Evolutionary conservation across 192 early-diverging fungal genomes (phyloP), one percentile per base, ranked within the genome.

Genomic region (Backusella australiensis): DNA sequence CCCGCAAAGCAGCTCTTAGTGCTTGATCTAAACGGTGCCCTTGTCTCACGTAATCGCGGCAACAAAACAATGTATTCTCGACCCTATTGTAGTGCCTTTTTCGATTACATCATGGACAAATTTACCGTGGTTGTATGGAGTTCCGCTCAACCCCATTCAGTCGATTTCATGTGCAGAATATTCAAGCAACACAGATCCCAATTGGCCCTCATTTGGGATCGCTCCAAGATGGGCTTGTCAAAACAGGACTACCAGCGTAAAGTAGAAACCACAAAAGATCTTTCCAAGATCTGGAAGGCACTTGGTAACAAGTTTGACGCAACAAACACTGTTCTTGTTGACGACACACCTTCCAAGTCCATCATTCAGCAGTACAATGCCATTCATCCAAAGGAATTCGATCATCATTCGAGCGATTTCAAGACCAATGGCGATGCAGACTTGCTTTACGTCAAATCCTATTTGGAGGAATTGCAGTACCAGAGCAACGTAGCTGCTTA

Each of bases 51-150:
- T 15, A 71, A 21, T 8, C 34, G 29, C n/a, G 75, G 59, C 59
- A 35, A 44, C 41, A 76, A 38, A 19, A 59, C 66, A 0, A 78
- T 85, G 44, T 67, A 69, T 26, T 49, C 76, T 1, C 86, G 93
- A 4, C 93, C 93, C 0, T 72, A 84, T 71, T 75, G 90, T 17
- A 23, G 46, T 0, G 65, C 81, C 4, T 93, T 94, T 73, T 74
- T 93, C 36, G 34, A 78, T 9, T 93, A 89, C 78, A 72, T 89
- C 0, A 82, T 90, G 46, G 17, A 67, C 2, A 75, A 87, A 71
- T 94, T 88, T 85, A 79, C 82, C 3, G 92, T 94, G 21, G 90
- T 93, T 89, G 78, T 94, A 6, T 94, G 93, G 93, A 91, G 90
- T 68, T 91, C 91, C 7, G 91, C 93, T 0, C 84, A 86, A 21